Conservation (phyloP, 768 basidiomycete species). For the Termitomyces sp. region DNA sequence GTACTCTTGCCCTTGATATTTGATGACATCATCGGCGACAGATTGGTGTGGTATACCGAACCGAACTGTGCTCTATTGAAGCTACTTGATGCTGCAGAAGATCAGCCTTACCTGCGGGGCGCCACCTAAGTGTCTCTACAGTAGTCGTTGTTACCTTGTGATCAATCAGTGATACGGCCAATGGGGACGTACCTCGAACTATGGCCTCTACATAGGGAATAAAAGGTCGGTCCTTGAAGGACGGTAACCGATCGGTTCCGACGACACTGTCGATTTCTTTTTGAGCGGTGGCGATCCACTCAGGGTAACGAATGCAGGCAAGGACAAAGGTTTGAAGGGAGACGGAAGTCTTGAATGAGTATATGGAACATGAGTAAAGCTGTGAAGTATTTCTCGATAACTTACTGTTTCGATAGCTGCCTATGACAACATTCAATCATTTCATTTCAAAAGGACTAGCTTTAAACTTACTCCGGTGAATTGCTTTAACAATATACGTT, state of each 20-base stretch:
- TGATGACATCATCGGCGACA: background rate
- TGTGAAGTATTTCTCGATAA: background rate
- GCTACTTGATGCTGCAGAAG: background rate
- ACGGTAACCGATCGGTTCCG: background rate
- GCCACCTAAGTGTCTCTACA: background rate
- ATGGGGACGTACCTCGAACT: background rate
- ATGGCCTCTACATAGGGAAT: background rate
- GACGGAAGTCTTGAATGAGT: background rate
- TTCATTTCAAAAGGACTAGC: background rate
- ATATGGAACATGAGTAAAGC: background rate
- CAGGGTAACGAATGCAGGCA: background rate
- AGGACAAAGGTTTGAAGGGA: background rate
- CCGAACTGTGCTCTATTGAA: background rate
- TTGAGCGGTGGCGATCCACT: background rate
- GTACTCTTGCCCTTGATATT: background rate
- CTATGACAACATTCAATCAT: background rate
- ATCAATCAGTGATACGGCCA: background rate
- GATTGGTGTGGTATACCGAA: background rate
- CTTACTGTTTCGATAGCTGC: background rate
- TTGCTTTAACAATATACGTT: background rate
- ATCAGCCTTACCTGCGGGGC: background rate
- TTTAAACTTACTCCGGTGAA: background rate
- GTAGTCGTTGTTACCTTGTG: background rate
- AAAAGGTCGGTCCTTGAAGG: background rate
- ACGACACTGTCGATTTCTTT: background rate